Evolutionary conservation across 805 yeast species (phyloP), one percentile per base, ranked within the genome.

Genomic region (Kodamaea hsintzibuensis): DNA sequence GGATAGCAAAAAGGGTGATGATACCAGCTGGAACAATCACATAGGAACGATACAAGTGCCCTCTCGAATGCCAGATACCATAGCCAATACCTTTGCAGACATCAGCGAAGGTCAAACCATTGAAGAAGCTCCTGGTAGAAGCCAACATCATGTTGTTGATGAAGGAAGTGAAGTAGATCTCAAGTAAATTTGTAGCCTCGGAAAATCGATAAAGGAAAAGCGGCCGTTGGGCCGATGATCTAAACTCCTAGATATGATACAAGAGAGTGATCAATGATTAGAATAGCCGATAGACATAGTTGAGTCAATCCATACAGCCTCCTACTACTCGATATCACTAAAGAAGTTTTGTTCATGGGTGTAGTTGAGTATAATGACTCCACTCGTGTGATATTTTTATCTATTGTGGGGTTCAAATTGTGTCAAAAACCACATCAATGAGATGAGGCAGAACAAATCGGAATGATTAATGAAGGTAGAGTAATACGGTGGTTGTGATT

Each of bases 11-110:
- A 17, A 80, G 66, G 1, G 80, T 47, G 10, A 82, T 53, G 17
- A 80, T 68, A 0, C 88, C 87, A 6, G 75, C 49, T 0, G 86
- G 82, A 1, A 82, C 73, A 10, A 79, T 57, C 9, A 81, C 57
- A 62, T 79, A 82, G 16, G 79, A 73, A 47, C 75, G 70, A 13
- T 79, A 54, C 1, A 81, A 50, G 55, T 77, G 80, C 1, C 14
- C 14, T 8, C 47, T 51, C 39, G 74, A 71, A 54, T 68, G 66
- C 66, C 69, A 72, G 2, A 74, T 7, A 1, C 78, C 79, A 50
- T 62, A 61, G 1, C 33, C 57, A 1, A 68, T 50, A 1, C 74
- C 76, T 8, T 53, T 44, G 13, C 48, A 35, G 42, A 42, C 16
- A 13, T 49, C 47, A 12, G 38, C 5, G n/a, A 40, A 27, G 18